Evolutionary conservation across 768 basidiomycete species (phyloP).

Genomic region (Rhizopogon vesiculosus): DNA sequence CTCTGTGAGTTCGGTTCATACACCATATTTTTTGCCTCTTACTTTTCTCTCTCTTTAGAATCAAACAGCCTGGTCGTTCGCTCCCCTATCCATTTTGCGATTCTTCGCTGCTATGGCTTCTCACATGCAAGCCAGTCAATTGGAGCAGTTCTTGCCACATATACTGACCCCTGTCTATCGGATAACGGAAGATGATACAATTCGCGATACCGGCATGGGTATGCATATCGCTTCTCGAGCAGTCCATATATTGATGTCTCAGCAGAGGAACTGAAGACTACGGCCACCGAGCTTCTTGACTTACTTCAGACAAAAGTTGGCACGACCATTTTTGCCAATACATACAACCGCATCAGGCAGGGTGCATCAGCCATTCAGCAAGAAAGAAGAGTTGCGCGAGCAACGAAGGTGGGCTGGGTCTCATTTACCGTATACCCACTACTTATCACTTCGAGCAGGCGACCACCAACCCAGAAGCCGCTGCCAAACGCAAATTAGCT

Average conservation of each 20-base stretch:
- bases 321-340: slow-evolving; percentile 72
- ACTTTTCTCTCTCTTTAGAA: slow-evolving; percentile 3
- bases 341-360: slow-evolving; percentile 81
- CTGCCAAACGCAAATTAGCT: slow-evolving; percentile 70
- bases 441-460: slow-evolving; percentile 34
- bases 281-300: slow-evolving; percentile 81
- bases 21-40: not conserved
- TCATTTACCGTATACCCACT: not conserved
- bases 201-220: slow-evolving; percentile 79
- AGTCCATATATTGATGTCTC: not conserved
- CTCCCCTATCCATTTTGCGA: slow-evolving; percentile 74
- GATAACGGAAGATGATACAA: slow-evolving; percentile 81
- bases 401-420: slow-evolving; percentile 36
- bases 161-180: slow-evolving; percentile 86
- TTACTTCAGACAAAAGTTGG: slow-evolving; percentile 87
- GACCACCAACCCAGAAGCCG: slow-evolving; percentile 68
- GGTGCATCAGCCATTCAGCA: slow-evolving; percentile 59
- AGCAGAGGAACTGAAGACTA: slow-evolving; percentile 77
- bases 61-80: slow-evolving; percentile 79
- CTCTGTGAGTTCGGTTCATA: slow-evolving; percentile 33
- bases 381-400: slow-evolving; percentile 63
- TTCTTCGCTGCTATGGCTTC: slow-evolving; percentile 94
- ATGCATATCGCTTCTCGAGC: slow-evolving; percentile 15
- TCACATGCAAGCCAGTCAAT: slow-evolving; percentile 50
- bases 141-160: slow-evolving; percentile 75